Base-by-base conservation (phyloP, 2,329 filamentous ascomycete genomes). In the Calonectria pseudoreteaudii region DNA sequence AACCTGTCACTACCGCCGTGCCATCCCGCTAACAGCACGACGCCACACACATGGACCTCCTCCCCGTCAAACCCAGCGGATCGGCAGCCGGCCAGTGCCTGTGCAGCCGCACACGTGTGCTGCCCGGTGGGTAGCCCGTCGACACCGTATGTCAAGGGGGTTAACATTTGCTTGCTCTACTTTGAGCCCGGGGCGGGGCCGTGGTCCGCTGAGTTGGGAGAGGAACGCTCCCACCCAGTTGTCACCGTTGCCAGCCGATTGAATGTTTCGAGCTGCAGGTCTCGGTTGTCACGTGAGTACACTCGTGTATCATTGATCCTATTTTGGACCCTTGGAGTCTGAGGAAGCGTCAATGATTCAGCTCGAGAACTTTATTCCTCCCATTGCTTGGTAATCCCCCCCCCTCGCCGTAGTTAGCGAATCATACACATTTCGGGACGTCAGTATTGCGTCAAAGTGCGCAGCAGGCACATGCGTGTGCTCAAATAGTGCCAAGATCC, bases 231-330 rank as follows among this genome's bases (percentile, higher is more conserved):
- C 56, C 30, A 16, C 30, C 44, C 56, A 52, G 53, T 64, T 52
- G 31, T 60, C 64, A 53, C 30, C 38, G 52, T 38, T 41, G 58
- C 44, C 30, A 34, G 36, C 66, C 58, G 56, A 69, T 56, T 60
- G 41, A 58, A 18, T 26, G 60, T 60, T 60, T 49, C 58, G 66
- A 68, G 66, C 49, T 72, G 66, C 71, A 72, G 71, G 49, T 34
- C 38, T 65, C 26, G 36, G 9, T n/a, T 52, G 52, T 72, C 71
- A 72, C 71, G 71, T 72, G 71, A 66, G 38, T 13, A n/a, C 9
- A 23, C 20, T 36, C 26, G 31, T 20, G 26, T 36, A 53, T 44
- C 53, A 26, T 58, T 34, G 38, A 44, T 31, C 36, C 23, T 14
- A 30, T 30, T 31, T 64, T 23, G 41, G 11, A 44, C 28, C 23